Conservation (phyloP, 257 asterid species). For the Solanum piurae region DNA sequence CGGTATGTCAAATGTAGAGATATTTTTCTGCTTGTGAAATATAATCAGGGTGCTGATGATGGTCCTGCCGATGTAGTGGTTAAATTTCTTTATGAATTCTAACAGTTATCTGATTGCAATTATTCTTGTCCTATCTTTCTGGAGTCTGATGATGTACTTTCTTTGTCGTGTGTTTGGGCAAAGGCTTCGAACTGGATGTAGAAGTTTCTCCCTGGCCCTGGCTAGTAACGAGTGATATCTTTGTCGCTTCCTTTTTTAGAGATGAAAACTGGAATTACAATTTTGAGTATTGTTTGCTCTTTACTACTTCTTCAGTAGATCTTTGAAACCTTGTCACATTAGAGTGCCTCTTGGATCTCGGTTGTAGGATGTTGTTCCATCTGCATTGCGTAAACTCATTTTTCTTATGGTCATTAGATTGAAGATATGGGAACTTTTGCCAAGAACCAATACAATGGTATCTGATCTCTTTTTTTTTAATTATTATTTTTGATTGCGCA, state of each 20-base stretch:
- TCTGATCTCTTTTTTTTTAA: not conserved
- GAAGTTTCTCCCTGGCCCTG: not conserved
- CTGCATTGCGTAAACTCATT: not conserved
- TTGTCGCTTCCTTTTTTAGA: not conserved
- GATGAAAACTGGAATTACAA: not conserved
- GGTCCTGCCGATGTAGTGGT: not conserved
- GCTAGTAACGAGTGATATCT: not conserved
- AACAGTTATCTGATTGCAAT: not conserved
- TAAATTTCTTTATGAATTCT: not conserved
- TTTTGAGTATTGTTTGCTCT: not conserved
- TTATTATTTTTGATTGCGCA: conserved; percentile 16
- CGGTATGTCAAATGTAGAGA: conserved; percentile 32
- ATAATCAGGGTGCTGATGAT: not conserved
- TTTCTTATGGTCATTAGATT: not conserved
- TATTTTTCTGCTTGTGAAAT: not conserved
- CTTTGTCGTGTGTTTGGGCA: not conserved
- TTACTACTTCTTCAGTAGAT: not conserved
- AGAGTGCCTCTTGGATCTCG: not conserved
- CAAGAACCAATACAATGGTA: not conserved
- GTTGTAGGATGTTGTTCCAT: not conserved
- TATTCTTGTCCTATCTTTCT: not conserved
- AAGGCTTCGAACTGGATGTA: not conserved
- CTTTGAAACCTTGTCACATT: not conserved
- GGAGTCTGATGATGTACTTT: not conserved
- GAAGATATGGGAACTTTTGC: not conserved